phyloP scores from a whole-genome alignment of 495 filamentous ascomycete genomes.

The Penicillium lagena region DNA sequence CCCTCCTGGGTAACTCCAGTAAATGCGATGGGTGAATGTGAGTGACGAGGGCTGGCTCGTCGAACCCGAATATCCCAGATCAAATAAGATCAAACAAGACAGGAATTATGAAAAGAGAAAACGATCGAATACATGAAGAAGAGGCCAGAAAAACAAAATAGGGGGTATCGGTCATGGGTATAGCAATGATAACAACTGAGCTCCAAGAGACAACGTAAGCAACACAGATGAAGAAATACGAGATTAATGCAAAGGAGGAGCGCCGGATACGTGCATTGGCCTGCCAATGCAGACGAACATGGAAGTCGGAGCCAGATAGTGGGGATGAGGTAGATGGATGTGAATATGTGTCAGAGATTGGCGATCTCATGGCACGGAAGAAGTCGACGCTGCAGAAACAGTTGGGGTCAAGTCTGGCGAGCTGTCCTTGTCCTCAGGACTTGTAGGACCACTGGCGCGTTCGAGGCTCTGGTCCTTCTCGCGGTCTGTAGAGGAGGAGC shows the following conservation, averaged over 20 bases:
- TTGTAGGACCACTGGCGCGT: slow-evolving; percentile 22
- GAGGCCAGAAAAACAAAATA: slow-evolving; percentile 7
- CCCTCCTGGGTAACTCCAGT: slow-evolving; percentile 19
- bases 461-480: slow-evolving; percentile 28
- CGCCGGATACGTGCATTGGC: slow-evolving; percentile 1
- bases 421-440: slow-evolving; percentile 27
- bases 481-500: slow-evolving; percentile 41
- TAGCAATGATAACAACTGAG: slow-evolving; percentile 14
- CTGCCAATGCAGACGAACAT: background rate
- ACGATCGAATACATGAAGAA: background rate
- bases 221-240: slow-evolving; percentile 7
- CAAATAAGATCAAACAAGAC: background rate
- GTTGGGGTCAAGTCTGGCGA: slow-evolving; percentile 36
- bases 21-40: slow-evolving; percentile 14
- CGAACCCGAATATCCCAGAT: slow-evolving; percentile 8
- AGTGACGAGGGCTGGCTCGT: slow-evolving; percentile 4
- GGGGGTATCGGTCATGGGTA: slow-evolving; percentile 20
- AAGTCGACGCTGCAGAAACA: slow-evolving; percentile 31
- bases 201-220: slow-evolving; percentile 9
- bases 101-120: background rate
- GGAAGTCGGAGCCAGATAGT: background rate
- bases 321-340: background rate
- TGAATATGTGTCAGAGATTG: background rate
- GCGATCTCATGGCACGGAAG: slow-evolving; percentile 17
- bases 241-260: slow-evolving; percentile 15